Conservation (phyloP, 805 yeast species). For the Suhomyces sp. region DNA sequence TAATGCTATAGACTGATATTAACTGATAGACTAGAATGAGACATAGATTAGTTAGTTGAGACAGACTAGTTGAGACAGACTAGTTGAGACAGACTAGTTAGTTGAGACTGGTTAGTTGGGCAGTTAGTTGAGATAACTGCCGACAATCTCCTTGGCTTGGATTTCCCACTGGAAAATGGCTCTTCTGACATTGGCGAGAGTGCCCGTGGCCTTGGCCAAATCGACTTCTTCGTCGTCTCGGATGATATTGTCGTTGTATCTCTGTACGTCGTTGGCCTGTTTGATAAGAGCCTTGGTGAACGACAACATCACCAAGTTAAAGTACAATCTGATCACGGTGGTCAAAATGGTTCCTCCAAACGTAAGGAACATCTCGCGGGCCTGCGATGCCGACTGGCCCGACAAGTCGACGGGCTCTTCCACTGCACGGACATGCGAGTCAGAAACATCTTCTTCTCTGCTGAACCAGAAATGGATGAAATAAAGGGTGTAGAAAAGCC, state of each 20-base stretch:
- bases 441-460: conserved; percentile 31
- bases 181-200: conserved; percentile 19
- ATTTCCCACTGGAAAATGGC: conserved; percentile 28
- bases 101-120: conserved; percentile 10
- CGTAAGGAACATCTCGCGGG: conserved; percentile 54
- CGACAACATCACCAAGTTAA: conserved; percentile 55
- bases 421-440: not conserved
- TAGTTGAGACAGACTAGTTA: too few relatives aligned
- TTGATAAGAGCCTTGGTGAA: conserved; percentile 57
- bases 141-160: conserved; percentile 27
- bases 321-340: conserved; percentile 53
- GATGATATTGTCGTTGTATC: conserved; percentile 15
- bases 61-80: too few relatives aligned
- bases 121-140: conserved; percentile 16
- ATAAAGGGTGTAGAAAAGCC: conserved; percentile 66
- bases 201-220: conserved; percentile 17
- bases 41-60: too few relatives aligned
- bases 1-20: too few relatives aligned
- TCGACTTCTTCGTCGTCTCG: conserved; percentile 29
- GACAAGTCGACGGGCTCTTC: conserved; percentile 13
- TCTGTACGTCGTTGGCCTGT: conserved; percentile 24
- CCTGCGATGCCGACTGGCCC: conserved; percentile 63
- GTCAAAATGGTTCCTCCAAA: conserved; percentile 48
- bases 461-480: conserved; percentile 77
- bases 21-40: too few relatives aligned